Base-by-base conservation (phyloP, 129 eudicot species). In the Smallanthus sonchifolius region DNA sequence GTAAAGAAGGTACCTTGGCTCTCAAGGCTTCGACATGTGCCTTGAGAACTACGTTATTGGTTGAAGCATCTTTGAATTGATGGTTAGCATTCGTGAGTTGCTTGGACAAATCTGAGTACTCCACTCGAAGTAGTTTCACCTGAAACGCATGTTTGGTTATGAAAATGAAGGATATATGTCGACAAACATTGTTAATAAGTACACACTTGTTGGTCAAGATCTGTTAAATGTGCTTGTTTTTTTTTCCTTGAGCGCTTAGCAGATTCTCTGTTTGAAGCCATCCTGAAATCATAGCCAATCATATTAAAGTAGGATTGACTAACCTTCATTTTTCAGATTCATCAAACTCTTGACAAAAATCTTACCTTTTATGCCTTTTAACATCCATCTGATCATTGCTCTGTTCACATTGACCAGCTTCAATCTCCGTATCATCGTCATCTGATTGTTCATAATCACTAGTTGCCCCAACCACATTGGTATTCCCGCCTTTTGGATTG, bases 1-100 rank as follows among this genome's bases (percentile, higher is more conserved):
- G 6, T 40, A 47, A 34, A 32, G 30, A 68, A 14, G 17, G 65
- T 85, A 93, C 98, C 96, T 94, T 94, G 49, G 98, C 98, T 88
- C 98, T 83, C 81, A 94, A 80, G 52, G 97, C 98, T 86, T 88
- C 97, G 35, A 94, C 98, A 32, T 94, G 93, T 6, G 98, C 85
- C 76, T 89, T 90, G 32, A 94, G 98, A 72, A 94, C 98, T 43
- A 96, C 78, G 71, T 94, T 90, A 66, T 94, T 91, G 7, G 92
- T 94, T 28, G 83, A 76, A 43, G 98, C 83, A 75, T 90, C 98
- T 84, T 85, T 94, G 39, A 84, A 89, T 42, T 88, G 96, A 61
- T 91, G 97, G 36, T 87, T 80, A 34, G 97, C 98, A 68, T 82
- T 89, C 0, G 87, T 84, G 36, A 90, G 89, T 63, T 88, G 90